Percentiles rank a stretch among this genome's conserved stretches.
Conservation (phyloP, 768 basidiomycete genomes). For the Lentinula sp. region DNA sequence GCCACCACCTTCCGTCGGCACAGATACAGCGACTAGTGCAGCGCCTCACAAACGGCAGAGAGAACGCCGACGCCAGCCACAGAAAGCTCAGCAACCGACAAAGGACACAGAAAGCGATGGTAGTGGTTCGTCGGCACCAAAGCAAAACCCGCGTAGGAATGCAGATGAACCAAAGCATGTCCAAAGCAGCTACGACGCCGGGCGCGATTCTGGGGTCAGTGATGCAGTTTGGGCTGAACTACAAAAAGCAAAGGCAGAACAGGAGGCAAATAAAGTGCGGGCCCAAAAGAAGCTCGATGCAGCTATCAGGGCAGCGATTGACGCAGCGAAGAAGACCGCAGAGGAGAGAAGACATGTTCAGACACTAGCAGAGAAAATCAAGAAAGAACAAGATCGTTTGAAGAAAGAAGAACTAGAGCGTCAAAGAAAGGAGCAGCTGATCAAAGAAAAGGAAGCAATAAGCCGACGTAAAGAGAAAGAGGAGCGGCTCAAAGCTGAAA, state of each 20-base stretch:
- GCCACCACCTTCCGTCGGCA: constrained; percentile 10
- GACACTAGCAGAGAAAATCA: constrained; percentile 11
- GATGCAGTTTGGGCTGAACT: constrained; percentile 41
- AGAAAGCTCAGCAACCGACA: constrained; percentile 1
- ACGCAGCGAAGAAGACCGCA: constrained; percentile 14
- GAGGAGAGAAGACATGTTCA: constrained; percentile 9
- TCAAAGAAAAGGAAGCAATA: constrained; percentile 13
- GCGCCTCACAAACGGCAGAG: background rate
- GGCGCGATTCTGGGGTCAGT: constrained; percentile 41
- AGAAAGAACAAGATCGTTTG: constrained; percentile 8
- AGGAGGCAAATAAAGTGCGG: constrained; percentile 5
- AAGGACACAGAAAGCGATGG: background rate
- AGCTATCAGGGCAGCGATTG: constrained; percentile 9
- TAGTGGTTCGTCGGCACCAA: background rate
- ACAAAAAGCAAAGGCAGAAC: constrained; percentile 13
- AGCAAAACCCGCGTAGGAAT: background rate
- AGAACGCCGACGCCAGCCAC: background rate
- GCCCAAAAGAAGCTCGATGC: constrained; percentile 11
- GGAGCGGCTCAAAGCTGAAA: constrained; percentile 16
- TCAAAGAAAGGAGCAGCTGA: constrained; percentile 16
- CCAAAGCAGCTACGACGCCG: background rate
- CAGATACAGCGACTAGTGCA: background rate
- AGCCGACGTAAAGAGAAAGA: constrained; percentile 14
- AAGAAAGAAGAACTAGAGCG: constrained; percentile 12
- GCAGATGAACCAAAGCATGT: background rate